Conservation (phyloP, 306 rosid genomes). For the Corylus americana region DNA sequence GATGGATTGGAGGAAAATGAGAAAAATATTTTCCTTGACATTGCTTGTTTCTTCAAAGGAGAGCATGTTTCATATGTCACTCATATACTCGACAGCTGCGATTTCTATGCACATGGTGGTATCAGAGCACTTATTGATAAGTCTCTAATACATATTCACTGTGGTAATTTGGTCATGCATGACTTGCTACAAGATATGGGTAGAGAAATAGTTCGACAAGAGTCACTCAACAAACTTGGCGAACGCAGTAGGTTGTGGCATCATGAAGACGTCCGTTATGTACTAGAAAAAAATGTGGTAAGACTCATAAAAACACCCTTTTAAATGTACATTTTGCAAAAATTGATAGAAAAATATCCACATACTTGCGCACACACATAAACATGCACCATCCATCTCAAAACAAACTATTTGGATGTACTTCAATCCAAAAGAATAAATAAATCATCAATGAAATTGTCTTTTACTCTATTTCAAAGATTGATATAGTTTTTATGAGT, state of each 20-base stretch:
- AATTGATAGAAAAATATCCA: too few relatives aligned
- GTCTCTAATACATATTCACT: not conserved
- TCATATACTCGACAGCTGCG: not conserved
- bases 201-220: not conserved
- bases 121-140: not conserved
- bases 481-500: too few relatives aligned
- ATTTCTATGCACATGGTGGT: not conserved
- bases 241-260: not conserved
- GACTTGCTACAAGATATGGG: not conserved
- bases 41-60: not conserved
- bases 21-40: not conserved
- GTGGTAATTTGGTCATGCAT: not conserved
- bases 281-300: not conserved
- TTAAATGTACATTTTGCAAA: too few relatives aligned
- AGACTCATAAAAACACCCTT: not conserved
- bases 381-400: too few relatives aligned
- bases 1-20: not conserved
- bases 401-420: too few relatives aligned
- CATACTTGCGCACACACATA: too few relatives aligned
- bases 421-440: too few relatives aligned
- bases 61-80: not conserved
- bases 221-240: not conserved
- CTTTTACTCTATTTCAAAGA: too few relatives aligned
- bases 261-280: not conserved
- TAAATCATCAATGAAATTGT: too few relatives aligned